A percentile compares a stretch with the other conserved stretches of the same genome.
Evolutionary conservation across 2,329 filamentous ascomycete species (phyloP).

Genomic region (Lasiodiplodia sp.): DNA sequence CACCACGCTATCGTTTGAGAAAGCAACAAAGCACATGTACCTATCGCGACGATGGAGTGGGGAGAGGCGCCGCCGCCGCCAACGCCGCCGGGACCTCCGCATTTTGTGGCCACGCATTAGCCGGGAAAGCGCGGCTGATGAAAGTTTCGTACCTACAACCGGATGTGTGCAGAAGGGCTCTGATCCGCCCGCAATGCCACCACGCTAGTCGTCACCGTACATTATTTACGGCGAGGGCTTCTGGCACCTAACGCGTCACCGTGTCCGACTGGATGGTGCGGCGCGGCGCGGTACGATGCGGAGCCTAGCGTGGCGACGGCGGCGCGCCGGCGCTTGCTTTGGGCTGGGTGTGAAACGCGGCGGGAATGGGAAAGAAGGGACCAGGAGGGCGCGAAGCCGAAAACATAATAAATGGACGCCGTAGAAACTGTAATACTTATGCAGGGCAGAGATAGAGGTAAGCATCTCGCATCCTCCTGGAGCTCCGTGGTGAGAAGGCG

Average conservation of each 20-base stretch:
- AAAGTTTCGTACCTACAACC: no score
- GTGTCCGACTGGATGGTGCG: neutral
- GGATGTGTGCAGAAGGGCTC: no score
- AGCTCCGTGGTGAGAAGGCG: neutral
- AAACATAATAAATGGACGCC: neutral
- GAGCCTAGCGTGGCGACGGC: neutral
- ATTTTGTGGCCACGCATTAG: no score
- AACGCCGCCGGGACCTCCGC: no score
- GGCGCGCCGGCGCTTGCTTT: neutral
- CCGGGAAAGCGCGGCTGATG: no score
- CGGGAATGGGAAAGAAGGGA: neutral
- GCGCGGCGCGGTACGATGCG: conserved; percentile 13
- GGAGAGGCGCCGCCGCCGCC: no score
- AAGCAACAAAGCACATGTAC: neutral
- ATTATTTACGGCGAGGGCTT: neutral
- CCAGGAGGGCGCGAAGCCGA: no score
- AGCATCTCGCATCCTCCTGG: neutral
- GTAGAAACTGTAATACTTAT: neutral
- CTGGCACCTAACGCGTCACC: no score
- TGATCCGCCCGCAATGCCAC: no score
- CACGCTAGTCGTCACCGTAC: neutral
- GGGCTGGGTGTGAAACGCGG: neutral
- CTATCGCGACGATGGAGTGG: neutral
- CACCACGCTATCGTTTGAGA: neutral
- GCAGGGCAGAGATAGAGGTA: neutral